These are phyloP conservation scores for Rhodotorula sp. DNA, from an alignment of 1,284 basidiomycete species.

Conservation along the genomic window DNA sequence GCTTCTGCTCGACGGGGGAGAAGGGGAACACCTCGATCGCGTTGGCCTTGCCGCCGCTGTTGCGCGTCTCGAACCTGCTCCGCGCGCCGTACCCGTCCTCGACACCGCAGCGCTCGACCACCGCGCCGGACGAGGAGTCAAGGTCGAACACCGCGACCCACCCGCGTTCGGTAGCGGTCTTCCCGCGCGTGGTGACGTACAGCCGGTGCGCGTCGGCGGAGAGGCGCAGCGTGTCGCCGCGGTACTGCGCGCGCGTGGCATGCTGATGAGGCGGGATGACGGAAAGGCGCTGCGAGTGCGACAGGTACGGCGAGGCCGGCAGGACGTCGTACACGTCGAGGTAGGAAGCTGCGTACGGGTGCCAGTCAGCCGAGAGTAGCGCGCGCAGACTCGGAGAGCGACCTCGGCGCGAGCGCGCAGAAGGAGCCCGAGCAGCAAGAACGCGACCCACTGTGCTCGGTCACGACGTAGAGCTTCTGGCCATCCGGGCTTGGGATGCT, in stretches of 20 bases:
- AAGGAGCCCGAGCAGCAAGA: background rate
- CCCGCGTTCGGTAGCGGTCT: constrained; percentile 48
- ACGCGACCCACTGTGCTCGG: constrained; percentile 43
- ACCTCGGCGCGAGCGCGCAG: background rate
- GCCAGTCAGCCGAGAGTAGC: background rate
- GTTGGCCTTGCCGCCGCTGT: constrained; percentile 53
- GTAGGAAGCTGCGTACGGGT: constrained; percentile 37
- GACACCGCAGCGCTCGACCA: background rate
- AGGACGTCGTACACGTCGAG: constrained; percentile 45
- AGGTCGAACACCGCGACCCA: constrained; percentile 51
- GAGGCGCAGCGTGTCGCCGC: constrained; percentile 54
- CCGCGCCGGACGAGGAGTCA: constrained; percentile 28
- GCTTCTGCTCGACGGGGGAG: constrained; percentile 3
- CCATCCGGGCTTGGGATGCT: constrained; percentile 51
- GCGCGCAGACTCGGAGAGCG: too few relatives aligned
- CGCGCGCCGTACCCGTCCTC: constrained; percentile 21
- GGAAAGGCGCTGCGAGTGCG: constrained; percentile 40
- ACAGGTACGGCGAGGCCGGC: constrained; percentile 24
- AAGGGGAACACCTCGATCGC: constrained; percentile 51
- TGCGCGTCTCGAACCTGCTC: constrained; percentile 47
- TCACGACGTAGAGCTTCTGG: constrained; percentile 50
- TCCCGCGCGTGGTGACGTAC: constrained; percentile 53
- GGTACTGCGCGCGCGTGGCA: constrained; percentile 36
- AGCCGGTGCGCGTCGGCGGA: constrained; percentile 47
- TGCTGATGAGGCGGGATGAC: constrained; percentile 40